phyloP scores from a whole-genome alignment of 345 rosid genomes.

The Anastatica hierochuntica region DNA sequence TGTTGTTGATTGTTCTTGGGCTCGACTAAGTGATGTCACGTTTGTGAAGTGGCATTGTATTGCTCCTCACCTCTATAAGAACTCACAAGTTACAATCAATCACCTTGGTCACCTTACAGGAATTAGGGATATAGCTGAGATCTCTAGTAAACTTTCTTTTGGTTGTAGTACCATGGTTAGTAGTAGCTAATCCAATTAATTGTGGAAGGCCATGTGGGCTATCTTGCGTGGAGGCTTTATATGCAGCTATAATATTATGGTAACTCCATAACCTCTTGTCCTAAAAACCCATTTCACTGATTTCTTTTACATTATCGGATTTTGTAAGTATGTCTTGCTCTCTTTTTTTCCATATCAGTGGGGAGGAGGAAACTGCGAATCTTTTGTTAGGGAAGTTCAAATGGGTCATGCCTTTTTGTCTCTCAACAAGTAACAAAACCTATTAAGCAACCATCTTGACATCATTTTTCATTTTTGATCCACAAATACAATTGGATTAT shows the following conservation, averaged over 20 bases:
- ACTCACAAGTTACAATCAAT: slow-evolving; percentile 15
- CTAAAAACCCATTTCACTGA: background rate
- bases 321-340: slow-evolving; percentile 10
- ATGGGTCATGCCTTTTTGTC: slow-evolving; percentile 96
- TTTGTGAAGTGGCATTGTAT: slow-evolving; percentile 80
- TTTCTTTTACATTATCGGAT: background rate
- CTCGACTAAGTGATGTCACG: slow-evolving; percentile 86
- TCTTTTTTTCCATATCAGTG: slow-evolving; percentile 47
- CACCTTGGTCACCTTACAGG: background rate
- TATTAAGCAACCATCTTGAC: background rate
- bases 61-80: slow-evolving; percentile 86
- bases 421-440: slow-evolving; percentile 57
- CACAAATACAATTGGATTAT: slow-evolving; percentile 12
- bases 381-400: slow-evolving; percentile 85
- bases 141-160: background rate
- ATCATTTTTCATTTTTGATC: background rate
- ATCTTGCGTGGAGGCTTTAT: slow-evolving; percentile 91
- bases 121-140: too few species aligned
- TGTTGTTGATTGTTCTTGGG: slow-evolving; percentile 99
- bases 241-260: slow-evolving; percentile 92
- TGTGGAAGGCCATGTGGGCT: slow-evolving; percentile 91
- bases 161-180: slow-evolving; percentile 92
- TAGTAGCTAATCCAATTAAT: slow-evolving; percentile 96
- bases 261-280: slow-evolving; percentile 15
- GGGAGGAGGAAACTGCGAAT: slow-evolving; percentile 77